A percentile compares a stretch with the other conserved stretches of the same genome.
These are phyloP conservation scores for Simplicillium aogashimaense DNA, from an alignment of 2,329 filamentous ascomycete genomes.

Conservation along the genomic window DNA sequence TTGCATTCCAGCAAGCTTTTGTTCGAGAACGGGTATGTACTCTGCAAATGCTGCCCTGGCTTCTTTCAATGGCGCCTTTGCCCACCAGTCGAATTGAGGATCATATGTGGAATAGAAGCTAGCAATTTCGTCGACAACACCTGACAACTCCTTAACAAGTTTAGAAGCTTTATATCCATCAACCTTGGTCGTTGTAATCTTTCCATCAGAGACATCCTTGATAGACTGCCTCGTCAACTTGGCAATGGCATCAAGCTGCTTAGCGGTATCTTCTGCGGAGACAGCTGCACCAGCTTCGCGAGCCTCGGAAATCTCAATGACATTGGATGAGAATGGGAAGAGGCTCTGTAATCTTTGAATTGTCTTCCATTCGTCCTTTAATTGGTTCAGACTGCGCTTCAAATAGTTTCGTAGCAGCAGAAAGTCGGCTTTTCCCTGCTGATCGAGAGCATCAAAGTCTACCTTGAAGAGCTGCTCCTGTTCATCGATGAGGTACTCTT, in stretches of 20 bases:
- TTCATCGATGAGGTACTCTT: slow-evolving; percentile 30
- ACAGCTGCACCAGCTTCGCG: slow-evolving; percentile 34
- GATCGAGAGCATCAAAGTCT: slow-evolving; percentile 18
- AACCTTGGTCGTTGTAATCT: slow-evolving; percentile 25
- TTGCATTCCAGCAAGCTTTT: slow-evolving; percentile 32
- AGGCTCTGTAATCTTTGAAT: slow-evolving; percentile 26
- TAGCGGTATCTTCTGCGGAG: slow-evolving; percentile 30
- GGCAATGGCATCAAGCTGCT: slow-evolving; percentile 25
- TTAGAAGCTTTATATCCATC: slow-evolving; percentile 36
- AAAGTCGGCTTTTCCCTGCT: slow-evolving; percentile 38
- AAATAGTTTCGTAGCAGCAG: slow-evolving; percentile 39
- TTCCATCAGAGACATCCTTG: slow-evolving; percentile 21
- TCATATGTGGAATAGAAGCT: slow-evolving; percentile 45
- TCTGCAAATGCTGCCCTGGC: slow-evolving; percentile 25
- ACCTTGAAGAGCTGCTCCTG: slow-evolving; percentile 18
- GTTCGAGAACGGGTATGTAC: slow-evolving; percentile 26
- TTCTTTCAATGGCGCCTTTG: slow-evolving; percentile 29
- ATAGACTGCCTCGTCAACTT: slow-evolving; percentile 21
- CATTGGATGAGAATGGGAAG: slow-evolving; percentile 30
- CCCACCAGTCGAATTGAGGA: slow-evolving; percentile 49
- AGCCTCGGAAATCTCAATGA: slow-evolving; percentile 35
- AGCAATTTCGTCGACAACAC: slow-evolving; percentile 34
- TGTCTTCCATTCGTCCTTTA: slow-evolving; percentile 27
- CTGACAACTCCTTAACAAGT: slow-evolving; percentile 27
- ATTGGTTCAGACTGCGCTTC: slow-evolving; percentile 19